Percentiles rank a stretch among this genome's conserved stretches.
Conservation (phyloP, 2,329 filamentous ascomycete genomes). For the Venturia oleaginea region DNA sequence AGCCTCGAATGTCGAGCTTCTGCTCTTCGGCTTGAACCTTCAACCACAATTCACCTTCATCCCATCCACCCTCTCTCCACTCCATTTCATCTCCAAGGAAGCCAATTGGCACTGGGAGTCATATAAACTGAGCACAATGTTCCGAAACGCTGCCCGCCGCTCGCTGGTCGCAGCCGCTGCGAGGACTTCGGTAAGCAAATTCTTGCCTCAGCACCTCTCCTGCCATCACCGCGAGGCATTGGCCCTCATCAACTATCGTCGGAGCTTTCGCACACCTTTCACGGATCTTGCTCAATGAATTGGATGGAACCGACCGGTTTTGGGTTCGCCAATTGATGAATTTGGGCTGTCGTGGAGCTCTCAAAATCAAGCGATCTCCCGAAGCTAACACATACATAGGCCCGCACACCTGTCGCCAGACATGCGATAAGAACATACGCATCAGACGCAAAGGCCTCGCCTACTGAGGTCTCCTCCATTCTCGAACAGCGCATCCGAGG, state of each 20-base stretch:
- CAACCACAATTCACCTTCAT: neutral
- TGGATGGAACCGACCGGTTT: neutral
- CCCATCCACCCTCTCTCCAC: neutral
- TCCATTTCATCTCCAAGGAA: neutral
- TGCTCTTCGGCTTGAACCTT: neutral
- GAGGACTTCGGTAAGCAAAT: constrained; percentile 11
- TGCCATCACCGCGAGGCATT: constrained; percentile 1
- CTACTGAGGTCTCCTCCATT: constrained; percentile 98
- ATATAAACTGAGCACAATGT: constrained; percentile 5
- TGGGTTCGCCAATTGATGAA: neutral
- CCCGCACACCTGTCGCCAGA: constrained; percentile 68
- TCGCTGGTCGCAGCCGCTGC: constrained; percentile 10
- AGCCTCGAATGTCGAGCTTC: neutral
- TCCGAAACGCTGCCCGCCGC: constrained; percentile 8
- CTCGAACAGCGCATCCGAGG: constrained; percentile 98
- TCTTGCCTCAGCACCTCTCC: constrained; percentile 1
- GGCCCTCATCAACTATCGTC: neutral
- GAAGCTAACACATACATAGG: constrained; percentile 41
- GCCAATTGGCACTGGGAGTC: constrained; percentile 2
- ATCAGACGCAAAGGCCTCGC: constrained; percentile 84
- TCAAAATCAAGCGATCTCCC: neutral
- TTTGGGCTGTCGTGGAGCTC: neutral
- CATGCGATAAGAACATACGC: constrained; percentile 80
- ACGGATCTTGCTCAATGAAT: neutral
- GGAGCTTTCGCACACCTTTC: neutral